Evolutionary conservation across 1,284 basidiomycete genomes (phyloP), one percentile per base, ranked within the genome.

Genomic region (Lentinus polychrous): DNA sequence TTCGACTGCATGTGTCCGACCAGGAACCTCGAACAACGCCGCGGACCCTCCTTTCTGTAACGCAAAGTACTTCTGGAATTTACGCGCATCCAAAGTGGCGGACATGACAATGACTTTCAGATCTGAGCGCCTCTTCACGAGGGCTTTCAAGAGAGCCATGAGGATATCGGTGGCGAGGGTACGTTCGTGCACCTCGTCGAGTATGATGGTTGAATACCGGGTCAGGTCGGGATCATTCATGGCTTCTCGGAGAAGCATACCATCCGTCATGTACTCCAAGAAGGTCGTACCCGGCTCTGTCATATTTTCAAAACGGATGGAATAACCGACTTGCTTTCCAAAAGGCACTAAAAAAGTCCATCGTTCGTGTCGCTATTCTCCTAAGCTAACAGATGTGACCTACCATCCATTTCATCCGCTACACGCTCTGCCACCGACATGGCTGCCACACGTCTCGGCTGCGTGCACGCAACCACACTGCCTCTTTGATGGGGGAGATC

Each of bases 381-480:
- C 0, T 18, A n/a, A 34, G 37, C n/a, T 20, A n/a, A 42, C 22
- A 35, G 12, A 43, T 7, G 23, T 2, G 14, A 69, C 84, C 57
- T 55, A 90, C 87, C 88, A 66, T 97, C 94, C 91, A 98, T 94
- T 69, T 99, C 95, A 60, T 96, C 93, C 2, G 96, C 94, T 1
- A 99, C 96, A 72, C 96, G 93, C 68, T 95, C 96, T 17, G 95
- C 95, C 0, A 98, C 96, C 18, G 90, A 92, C 91, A 95, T 98
- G 32, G 95, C 94, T 1, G 96, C 94, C 1, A 99, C 94, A 73
- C 95, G 81, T 61, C 96, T 78, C 2, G 95, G 96, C 66, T 99
- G 95, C 0, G 96, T 99, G 63, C 95, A 98, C 5, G 94, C 95
- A 23, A 99, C 90, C 63, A 97, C 74, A 65, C 93, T 94, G 39